phyloP scores from a whole-genome alignment of 1,139 yeast genomes.

The Yamadazyma friedrichii region DNA sequence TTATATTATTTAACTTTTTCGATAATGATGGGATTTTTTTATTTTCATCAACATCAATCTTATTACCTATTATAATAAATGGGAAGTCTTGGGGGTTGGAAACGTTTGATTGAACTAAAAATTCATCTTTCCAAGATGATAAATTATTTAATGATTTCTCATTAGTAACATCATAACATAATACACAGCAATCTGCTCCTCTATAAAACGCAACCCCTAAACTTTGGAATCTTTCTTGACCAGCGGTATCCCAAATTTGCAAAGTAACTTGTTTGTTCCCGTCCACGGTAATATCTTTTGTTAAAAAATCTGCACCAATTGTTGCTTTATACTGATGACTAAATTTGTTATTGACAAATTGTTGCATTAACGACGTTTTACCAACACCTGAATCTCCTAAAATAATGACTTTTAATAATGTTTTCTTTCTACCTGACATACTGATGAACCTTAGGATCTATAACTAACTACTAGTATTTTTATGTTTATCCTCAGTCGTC shows the following conservation, averaged over 20 bases:
- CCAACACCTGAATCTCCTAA: constrained; percentile 98
- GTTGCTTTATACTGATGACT: constrained; percentile 97
- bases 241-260: constrained; percentile 99
- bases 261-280: constrained; percentile 70
- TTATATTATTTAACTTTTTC: constrained; percentile 83
- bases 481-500: constrained; percentile 6
- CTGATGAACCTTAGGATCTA: constrained; percentile 3
- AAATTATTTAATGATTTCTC: constrained; percentile 88
- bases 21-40: constrained; percentile 75
- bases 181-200: constrained; percentile 97
- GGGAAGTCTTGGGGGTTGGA: constrained; percentile 94
- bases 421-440: constrained; percentile 83
- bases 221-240: constrained; percentile 96
- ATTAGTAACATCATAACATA: constrained; percentile 92
- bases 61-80: constrained; percentile 90
- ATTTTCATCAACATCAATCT: constrained; percentile 90
- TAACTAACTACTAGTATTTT: no score
- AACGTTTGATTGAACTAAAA: constrained; percentile 88
- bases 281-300: constrained; percentile 85
- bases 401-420: constrained; percentile 88
- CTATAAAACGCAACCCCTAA: constrained; percentile 96
- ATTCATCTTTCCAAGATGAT: constrained; percentile 94
- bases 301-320: constrained; percentile 94
- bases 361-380: constrained; percentile 94
- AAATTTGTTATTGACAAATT: constrained; percentile 92